A percentile compares a stretch with the other conserved stretches of the same genome.
phyloP scores from a whole-genome alignment of 768 basidiomycete species.

The Infundibulicybe gibba region DNA sequence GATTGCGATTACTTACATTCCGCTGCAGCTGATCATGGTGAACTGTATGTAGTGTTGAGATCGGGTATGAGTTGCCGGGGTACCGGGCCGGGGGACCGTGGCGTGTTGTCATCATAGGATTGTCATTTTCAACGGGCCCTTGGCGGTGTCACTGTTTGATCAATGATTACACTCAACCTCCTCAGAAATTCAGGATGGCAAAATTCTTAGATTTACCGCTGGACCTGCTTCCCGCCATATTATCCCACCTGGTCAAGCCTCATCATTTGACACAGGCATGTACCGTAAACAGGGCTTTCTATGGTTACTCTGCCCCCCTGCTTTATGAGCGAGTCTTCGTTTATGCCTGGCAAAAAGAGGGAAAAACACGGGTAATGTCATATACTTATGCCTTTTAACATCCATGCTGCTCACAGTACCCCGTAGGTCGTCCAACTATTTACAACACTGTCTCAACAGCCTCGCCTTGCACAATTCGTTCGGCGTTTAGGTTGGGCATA shows the following conservation, averaged over 20 bases:
- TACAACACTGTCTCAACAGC: constrained; percentile 48
- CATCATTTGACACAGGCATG: constrained; percentile 48
- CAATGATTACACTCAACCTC: too few relatives aligned
- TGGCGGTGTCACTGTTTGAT: too few relatives aligned
- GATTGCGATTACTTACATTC: too few relatives aligned
- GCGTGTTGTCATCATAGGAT: too few relatives aligned
- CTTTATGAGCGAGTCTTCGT: constrained; percentile 62
- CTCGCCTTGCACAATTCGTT: constrained; percentile 57
- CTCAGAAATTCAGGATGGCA: constrained; percentile 32
- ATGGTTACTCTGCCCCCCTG: constrained; percentile 40
- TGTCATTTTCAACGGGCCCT: too few relatives aligned
- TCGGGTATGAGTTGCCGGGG: too few relatives aligned
- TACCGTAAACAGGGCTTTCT: constrained; percentile 57
- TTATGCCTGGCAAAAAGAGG: constrained; percentile 69
- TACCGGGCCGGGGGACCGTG: too few relatives aligned
- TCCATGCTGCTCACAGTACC: not conserved
- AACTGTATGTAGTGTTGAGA: too few relatives aligned
- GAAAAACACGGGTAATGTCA: constrained; percentile 50
- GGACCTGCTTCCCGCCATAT: constrained; percentile 58
- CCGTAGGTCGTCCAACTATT: constrained; percentile 60
- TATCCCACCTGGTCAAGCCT: constrained; percentile 47
- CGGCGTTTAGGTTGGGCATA: constrained; percentile 48
- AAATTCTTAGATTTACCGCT: constrained; percentile 57
- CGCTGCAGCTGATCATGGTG: too few relatives aligned
- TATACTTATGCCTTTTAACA: not conserved